Percentiles rank a stretch among this genome's conserved stretches.
phyloP scores from a whole-genome alignment of 208 protist genomes.

The Paratrypanosoma confusum region DNA sequence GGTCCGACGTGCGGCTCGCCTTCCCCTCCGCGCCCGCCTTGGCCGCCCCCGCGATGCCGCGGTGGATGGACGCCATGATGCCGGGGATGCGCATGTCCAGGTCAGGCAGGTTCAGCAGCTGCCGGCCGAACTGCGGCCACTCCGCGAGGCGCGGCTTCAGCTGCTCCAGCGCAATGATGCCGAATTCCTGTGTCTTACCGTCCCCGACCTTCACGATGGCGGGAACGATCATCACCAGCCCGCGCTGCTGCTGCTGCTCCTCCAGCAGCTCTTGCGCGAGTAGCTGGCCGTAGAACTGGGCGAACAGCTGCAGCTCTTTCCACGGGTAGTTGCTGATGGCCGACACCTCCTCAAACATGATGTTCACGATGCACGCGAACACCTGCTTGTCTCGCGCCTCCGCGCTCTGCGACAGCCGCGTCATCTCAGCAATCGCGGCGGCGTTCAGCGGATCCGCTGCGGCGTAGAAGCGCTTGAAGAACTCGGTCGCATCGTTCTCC shows the following conservation, averaged over 20 bases:
- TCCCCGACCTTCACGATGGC: slow-evolving; percentile 83
- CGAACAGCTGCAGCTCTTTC: slow-evolving; percentile 76
- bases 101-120: slow-evolving; percentile 72
- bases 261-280: slow-evolving; percentile 68
- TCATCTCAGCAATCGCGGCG: slow-evolving; percentile 41
- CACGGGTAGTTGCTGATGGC: slow-evolving; percentile 64
- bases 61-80: slow-evolving; percentile 81
- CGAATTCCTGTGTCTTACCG: slow-evolving; percentile 92
- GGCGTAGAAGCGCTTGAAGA: slow-evolving; percentile 78
- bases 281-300: slow-evolving; percentile 74
- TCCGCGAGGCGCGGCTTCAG: slow-evolving; percentile 92
- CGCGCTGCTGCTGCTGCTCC: slow-evolving; percentile 59
- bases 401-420: slow-evolving; percentile 45
- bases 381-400: slow-evolving; percentile 65
- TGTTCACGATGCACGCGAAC: slow-evolving; percentile 75
- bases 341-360: slow-evolving; percentile 76
- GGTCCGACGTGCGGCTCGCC: slow-evolving; percentile 10
- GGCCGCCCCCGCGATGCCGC: slow-evolving; percentile 69
- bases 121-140: slow-evolving; percentile 91
- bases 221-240: slow-evolving; percentile 82
- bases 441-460: slow-evolving; percentile 28
- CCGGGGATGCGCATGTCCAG: slow-evolving; percentile 82
- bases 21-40: slow-evolving; percentile 18
- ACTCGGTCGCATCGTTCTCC: slow-evolving; percentile 69
- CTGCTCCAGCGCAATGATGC: slow-evolving; percentile 90